phyloP scores from a whole-genome alignment of 2,329 filamentous ascomycete species.

The Botrytis sinoallii region DNA sequence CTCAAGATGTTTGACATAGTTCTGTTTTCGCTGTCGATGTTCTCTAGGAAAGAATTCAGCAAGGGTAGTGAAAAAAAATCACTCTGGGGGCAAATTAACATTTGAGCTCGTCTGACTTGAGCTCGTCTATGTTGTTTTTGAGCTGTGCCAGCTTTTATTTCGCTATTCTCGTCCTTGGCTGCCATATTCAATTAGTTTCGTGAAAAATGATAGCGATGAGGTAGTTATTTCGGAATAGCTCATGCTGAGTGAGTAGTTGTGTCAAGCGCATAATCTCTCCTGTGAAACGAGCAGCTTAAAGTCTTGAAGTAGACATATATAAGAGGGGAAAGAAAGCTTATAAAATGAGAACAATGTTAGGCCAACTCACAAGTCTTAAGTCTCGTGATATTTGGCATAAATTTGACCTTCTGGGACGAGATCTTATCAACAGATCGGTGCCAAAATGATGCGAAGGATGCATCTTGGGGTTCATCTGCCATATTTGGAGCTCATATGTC shows the following conservation, averaged over 20 bases:
- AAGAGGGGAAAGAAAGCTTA: background rate
- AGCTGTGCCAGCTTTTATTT: constrained; percentile 19
- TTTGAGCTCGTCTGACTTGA: constrained; percentile 36
- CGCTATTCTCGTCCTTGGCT: constrained; percentile 20
- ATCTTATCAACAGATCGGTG: constrained; percentile 19
- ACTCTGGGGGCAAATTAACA: constrained; percentile 22
- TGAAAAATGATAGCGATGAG: background rate
- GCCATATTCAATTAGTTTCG: background rate
- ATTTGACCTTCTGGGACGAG: constrained; percentile 19
- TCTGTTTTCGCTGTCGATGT: constrained; percentile 35
- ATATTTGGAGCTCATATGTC: background rate
- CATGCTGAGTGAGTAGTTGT: background rate
- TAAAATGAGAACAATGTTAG: background rate
- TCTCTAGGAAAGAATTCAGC: constrained; percentile 24
- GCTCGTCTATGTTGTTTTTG: constrained; percentile 33
- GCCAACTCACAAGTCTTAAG: background rate
- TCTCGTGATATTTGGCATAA: constrained; percentile 19
- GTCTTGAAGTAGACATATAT: background rate
- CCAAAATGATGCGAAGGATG: constrained; percentile 22
- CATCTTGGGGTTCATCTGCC: constrained; percentile 5
- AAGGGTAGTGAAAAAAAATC: background rate
- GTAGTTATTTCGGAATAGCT: background rate
- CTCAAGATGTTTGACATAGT: constrained; percentile 34
- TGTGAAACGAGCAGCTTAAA: background rate
- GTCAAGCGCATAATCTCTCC: background rate